phyloP scores from a whole-genome alignment of 2,329 filamentous ascomycete species.

The Aspergillus candidus region DNA sequence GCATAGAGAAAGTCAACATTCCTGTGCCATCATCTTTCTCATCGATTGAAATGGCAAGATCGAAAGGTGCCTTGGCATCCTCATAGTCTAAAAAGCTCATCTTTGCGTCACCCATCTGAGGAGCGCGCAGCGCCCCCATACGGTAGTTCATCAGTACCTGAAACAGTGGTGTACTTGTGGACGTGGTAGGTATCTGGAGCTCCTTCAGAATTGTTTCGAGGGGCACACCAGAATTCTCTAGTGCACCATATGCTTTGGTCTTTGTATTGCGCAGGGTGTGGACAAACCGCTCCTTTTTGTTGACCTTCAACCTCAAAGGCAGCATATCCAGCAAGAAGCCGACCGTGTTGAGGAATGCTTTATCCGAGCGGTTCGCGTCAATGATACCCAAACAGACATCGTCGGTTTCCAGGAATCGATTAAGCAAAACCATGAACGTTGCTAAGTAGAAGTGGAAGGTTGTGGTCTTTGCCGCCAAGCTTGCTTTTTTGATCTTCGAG shows the following conservation, averaged over 20 bases:
- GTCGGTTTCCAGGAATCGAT: too few relatives aligned
- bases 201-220: slow-evolving; percentile 43
- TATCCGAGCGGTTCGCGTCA: neutral
- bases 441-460: too few relatives aligned
- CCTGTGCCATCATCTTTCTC: neutral
- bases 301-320: neutral
- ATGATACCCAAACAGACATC: neutral
- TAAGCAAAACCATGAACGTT: too few relatives aligned
- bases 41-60: slow-evolving; percentile 1
- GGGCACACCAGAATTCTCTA: slow-evolving; percentile 41
- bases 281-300: neutral
- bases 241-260: slow-evolving; percentile 25
- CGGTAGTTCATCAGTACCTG: slow-evolving; percentile 45
- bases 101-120: neutral
- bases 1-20: neutral
- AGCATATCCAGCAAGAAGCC: neutral
- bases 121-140: slow-evolving; percentile 14
- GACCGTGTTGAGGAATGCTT: neutral
- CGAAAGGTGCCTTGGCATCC: neutral
- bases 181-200: slow-evolving; percentile 34
- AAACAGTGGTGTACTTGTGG: slow-evolving; percentile 40
- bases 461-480: neutral
- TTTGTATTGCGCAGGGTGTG: neutral
- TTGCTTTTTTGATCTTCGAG: neutral
- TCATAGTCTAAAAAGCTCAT: neutral